phyloP scores from a whole-genome alignment of 177 flowering plant species.

The Vitis hybrid region DNA sequence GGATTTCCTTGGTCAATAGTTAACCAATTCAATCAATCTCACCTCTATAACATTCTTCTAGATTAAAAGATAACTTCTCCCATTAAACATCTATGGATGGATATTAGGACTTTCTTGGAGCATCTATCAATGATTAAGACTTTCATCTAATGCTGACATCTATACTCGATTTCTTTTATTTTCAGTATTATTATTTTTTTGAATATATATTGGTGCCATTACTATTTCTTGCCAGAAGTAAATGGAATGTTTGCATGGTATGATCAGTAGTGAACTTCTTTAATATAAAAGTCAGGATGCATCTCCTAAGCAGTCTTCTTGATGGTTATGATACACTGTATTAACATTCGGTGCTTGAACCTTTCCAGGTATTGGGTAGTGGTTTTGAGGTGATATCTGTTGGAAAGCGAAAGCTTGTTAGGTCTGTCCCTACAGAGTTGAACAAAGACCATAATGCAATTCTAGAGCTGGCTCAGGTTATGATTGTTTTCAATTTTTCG shows the following conservation, averaged over 20 bases:
- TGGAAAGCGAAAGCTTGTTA: constrained; percentile 88
- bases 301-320: not conserved
- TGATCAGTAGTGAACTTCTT: not conserved
- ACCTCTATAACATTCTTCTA: not conserved
- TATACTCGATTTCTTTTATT: not conserved
- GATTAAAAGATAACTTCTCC: not conserved
- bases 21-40: not conserved
- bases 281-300: not conserved
- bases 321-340: not conserved
- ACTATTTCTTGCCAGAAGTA: not conserved
- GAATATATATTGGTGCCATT: not conserved
- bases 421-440: constrained; percentile 96
- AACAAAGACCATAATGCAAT: constrained; percentile 98
- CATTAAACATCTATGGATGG: not conserved
- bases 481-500: constrained; percentile 1
- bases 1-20: not conserved
- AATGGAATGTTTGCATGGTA: not conserved
- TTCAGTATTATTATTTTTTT: not conserved
- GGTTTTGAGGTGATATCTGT: constrained; percentile 94
- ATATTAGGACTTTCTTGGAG: not conserved
- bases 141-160: not conserved
- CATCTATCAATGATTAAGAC: not conserved
- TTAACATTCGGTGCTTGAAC: constrained; percentile 5
- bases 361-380: constrained; percentile 74
- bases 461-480: constrained; percentile 92